Conservation (phyloP, 1,284 basidiomycete genomes). For the Uromyces viciae-fabae region DNA sequence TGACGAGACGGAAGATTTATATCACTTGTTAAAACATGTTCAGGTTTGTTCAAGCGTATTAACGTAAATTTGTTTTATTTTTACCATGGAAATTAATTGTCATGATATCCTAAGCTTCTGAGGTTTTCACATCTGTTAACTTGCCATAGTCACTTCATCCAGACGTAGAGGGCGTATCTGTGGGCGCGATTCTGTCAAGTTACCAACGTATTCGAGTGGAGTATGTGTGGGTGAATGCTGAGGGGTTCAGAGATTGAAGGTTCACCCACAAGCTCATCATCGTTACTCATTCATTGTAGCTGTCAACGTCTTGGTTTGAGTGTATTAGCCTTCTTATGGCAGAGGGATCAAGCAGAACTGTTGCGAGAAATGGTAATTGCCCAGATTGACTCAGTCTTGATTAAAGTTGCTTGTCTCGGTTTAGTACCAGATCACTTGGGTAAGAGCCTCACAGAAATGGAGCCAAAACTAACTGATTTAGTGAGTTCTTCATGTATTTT, state of each 20-base stretch:
- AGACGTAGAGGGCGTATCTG: constrained; percentile 79
- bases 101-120: background rate
- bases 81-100: background rate
- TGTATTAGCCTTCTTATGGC: constrained; percentile 88
- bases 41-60: constrained; percentile 61
- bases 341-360: constrained; percentile 77
- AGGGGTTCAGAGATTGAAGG: background rate
- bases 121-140: constrained; percentile 36
- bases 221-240: constrained; percentile 66
- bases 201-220: constrained; percentile 96
- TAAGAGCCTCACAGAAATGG: constrained; percentile 70
- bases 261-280: background rate
- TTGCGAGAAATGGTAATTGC: constrained; percentile 79
- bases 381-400: constrained; percentile 76
- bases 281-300: constrained; percentile 58
- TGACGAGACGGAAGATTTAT: constrained; percentile 96
- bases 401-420: constrained; percentile 96
- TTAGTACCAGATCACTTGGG: constrained; percentile 72
- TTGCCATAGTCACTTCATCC: constrained; percentile 67
- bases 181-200: constrained; percentile 94
- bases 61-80: background rate
- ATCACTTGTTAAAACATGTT: constrained; percentile 69
- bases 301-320: constrained; percentile 76
- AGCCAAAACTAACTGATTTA: constrained; percentile 68
- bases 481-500: constrained; percentile 57